Evolutionary conservation across 495 filamentous ascomycete genomes (phyloP), one percentile per base, ranked within the genome.

Genomic region (Lineolata rhizophorae): DNA sequence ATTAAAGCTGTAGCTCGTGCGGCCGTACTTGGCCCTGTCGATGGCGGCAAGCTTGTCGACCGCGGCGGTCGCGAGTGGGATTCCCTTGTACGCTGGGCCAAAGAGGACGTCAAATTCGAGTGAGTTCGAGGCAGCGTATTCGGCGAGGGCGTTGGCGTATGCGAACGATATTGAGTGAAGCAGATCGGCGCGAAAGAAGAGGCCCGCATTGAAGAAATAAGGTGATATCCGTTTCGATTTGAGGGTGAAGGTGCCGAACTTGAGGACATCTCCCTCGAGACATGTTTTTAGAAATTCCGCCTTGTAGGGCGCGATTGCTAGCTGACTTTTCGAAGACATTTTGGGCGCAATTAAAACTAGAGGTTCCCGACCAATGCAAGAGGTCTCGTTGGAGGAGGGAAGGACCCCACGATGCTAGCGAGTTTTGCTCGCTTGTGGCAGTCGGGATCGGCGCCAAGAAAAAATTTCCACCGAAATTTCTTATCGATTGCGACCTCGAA

Each of bases 191-290:
- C 65, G 67, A 58, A 83, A 74, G 58, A 94, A 82, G 42, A 74
- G 65, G 20, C 80, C 81, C 12, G 83, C 79, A 54, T 87, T 90
- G 72, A 95, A 91, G 66, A 97, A 94, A 67, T 95, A 94, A n/a
- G 87, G 84, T 4, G 82, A 92, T 45, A 71, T 65, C 40, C 87
- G 82, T 42, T 76, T 74, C 34, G 84, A 93, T 55, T 97, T 97
- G 40, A 97, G 64, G 34, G 69, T 72, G 61, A 73, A 94, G 44
- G 64, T 70, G 49, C 87, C 85, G 57, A 97, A 93, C 26, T 72
- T 74, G 35, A 94, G 72, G 51, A 81, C 72, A 36, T 68, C 67
- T 53, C 70, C 72, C 22, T 57, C 51, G 45, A 87, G 63, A 49
- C 79, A 66, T 26, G 76, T 64, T 29, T 65, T 52, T 11, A 94